Conservation (phyloP, 495 filamentous ascomycete species). For the Margaritispora aquatica region DNA sequence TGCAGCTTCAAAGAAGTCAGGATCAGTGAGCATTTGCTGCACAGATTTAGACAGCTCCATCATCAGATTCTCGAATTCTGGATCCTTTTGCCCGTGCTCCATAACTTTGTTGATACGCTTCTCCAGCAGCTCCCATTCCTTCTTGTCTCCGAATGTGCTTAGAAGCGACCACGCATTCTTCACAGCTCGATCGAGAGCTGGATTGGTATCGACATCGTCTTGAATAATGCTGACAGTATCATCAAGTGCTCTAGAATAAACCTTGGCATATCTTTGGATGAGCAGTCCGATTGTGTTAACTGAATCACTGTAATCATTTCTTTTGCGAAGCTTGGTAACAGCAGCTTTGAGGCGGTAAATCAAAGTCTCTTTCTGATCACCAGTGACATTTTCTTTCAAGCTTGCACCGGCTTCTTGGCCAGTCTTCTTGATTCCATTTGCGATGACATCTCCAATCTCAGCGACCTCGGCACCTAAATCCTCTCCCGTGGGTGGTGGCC, state of each 20-base stretch:
- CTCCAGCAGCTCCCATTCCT: constrained; percentile 72
- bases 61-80: constrained; percentile 76
- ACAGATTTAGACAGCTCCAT: constrained; percentile 62
- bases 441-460: constrained; percentile 58
- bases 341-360: constrained; percentile 68
- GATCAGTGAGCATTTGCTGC: constrained; percentile 81
- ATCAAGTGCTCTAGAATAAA: constrained; percentile 67
- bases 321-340: constrained; percentile 66
- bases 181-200: constrained; percentile 67
- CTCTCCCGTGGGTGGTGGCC: constrained; percentile 44
- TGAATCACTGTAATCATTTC: constrained; percentile 77
- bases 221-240: constrained; percentile 55
- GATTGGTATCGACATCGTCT: constrained; percentile 65
- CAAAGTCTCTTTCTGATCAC: constrained; percentile 66
- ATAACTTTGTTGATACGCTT: constrained; percentile 59
- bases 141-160: constrained; percentile 66
- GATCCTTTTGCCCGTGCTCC: constrained; percentile 68
- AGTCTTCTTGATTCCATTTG: constrained; percentile 57
- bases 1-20: constrained; percentile 70
- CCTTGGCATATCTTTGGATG: constrained; percentile 68
- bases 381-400: constrained; percentile 58
- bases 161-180: constrained; percentile 71
- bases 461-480: constrained; percentile 55
- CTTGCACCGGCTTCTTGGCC: constrained; percentile 60
- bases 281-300: constrained; percentile 72